Base-by-base conservation (phyloP, 2,329 filamentous ascomycete species). In the Pezicula carpinea region DNA sequence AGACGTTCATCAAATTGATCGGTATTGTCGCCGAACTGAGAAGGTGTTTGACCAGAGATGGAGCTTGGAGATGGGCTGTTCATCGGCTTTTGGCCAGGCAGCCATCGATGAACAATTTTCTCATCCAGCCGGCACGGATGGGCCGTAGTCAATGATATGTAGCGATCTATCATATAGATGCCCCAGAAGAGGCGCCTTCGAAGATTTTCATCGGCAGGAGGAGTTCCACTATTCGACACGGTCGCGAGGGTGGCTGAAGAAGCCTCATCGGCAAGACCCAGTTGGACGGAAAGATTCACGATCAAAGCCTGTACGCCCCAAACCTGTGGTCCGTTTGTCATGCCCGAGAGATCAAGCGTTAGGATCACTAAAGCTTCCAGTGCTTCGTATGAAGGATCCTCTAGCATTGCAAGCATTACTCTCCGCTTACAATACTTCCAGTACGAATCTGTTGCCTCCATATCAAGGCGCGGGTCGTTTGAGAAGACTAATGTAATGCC, bases 111-210 rank as follows among this genome's bases (percentile, higher is more conserved):
- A n/a, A 40, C 21, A 11, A 23, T 15, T 10, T 23, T 40, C 22
- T 26, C 38, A n/a, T 40, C 21, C 38, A 40, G 13, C 3, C 18
- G 38, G 10, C 38, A 22, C n/a, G 38, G 38, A 23, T 40, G 18
- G 8, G 38, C 13, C 7, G 38, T 40, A 14, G 38, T 21, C 17
- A 40, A 13, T 5, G 38, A 22, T 14, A 40, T 40, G 7, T 26
- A 40, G 6, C 38, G 18, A 15, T 40, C 38, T 21, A 40, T 21
- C 18, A 40, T 21, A n/a, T 26, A 40, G 22, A 40, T 15, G 10
- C 38, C 38, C 38, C 38, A 40, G 38, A 40, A 40, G 4, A 40
- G 38, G 4, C 38, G 38, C n/a, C 38, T 19, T 23, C 38, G 38
- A 26, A 40, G 38, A 5, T 13, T n/a, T 26, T 40, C 38, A 6